Conservation (phyloP, 306 rosid species). For the Quercus alba region DNA sequence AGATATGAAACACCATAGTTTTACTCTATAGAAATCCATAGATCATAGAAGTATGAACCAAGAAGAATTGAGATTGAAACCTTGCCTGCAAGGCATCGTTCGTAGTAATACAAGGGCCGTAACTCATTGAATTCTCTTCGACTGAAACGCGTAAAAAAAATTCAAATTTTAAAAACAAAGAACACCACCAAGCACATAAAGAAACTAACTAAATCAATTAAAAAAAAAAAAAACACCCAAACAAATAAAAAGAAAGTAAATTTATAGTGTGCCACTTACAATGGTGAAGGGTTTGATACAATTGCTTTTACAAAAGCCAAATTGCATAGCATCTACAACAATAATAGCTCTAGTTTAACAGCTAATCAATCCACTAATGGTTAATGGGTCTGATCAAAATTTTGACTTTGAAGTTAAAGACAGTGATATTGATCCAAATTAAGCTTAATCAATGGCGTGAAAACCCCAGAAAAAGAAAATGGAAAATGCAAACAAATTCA, state of each 20-base stretch:
- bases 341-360: background rate
- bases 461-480: no score
- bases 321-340: slow-evolving; percentile 46
- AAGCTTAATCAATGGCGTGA: no score
- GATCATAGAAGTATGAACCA: background rate
- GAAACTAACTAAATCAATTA: background rate
- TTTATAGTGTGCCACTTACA: slow-evolving; percentile 24
- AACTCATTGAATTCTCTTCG: slow-evolving; percentile 19
- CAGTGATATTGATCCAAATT: no score
- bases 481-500: no score
- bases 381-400: no score
- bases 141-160: slow-evolving; percentile 9
- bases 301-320: slow-evolving; percentile 21
- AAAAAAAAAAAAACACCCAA: no score
- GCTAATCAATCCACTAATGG: no score
- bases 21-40: background rate
- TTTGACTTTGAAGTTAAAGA: no score
- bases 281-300: slow-evolving; percentile 35
- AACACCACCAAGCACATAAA: background rate
- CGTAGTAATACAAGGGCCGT: slow-evolving; percentile 33
- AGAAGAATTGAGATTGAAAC: slow-evolving; percentile 31
- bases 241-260: background rate
- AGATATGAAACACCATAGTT: no score
- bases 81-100: slow-evolving; percentile 44
- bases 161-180: background rate